Conservation (phyloP, 352 stramenopile species). For the Poterioochromonas sp. region DNA sequence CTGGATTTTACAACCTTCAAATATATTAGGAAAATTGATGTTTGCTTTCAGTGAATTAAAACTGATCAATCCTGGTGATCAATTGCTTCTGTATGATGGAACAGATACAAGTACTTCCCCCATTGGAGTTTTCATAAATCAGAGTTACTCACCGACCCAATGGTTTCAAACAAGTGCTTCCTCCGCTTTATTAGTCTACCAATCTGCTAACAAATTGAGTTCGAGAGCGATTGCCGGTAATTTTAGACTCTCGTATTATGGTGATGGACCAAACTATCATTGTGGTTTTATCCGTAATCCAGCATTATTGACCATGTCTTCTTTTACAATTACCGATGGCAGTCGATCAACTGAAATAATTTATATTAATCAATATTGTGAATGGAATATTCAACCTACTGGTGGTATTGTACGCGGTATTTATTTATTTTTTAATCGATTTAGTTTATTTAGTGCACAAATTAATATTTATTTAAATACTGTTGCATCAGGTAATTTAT, state of each 20-base stretch:
- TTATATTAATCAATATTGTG: neutral
- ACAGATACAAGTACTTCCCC: neutral
- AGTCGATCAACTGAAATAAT: neutral
- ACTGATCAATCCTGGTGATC: neutral
- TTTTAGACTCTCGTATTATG: neutral
- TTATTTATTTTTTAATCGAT: constrained; percentile 9
- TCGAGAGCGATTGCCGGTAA: neutral
- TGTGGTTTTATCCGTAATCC: constrained; percentile 12
- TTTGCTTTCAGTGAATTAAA: neutral
- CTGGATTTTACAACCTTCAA: neutral
- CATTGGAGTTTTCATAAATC: neutral
- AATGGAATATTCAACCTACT: neutral
- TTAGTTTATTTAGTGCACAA: neutral
- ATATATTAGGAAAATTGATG: neutral
- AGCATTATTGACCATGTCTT: neutral
- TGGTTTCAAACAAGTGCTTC: neutral
- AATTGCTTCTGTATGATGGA: neutral
- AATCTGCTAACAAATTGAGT: neutral
- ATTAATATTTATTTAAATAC: neutral
- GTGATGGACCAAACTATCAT: constrained; percentile 11
- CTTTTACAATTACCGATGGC: neutral
- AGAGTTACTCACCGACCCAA: neutral
- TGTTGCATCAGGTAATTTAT: neutral
- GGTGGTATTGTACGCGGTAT: neutral
- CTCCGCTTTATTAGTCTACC: neutral